Base-by-base conservation (phyloP, 352 stramenopile species). In the Phytophthora ramorum region DNA sequence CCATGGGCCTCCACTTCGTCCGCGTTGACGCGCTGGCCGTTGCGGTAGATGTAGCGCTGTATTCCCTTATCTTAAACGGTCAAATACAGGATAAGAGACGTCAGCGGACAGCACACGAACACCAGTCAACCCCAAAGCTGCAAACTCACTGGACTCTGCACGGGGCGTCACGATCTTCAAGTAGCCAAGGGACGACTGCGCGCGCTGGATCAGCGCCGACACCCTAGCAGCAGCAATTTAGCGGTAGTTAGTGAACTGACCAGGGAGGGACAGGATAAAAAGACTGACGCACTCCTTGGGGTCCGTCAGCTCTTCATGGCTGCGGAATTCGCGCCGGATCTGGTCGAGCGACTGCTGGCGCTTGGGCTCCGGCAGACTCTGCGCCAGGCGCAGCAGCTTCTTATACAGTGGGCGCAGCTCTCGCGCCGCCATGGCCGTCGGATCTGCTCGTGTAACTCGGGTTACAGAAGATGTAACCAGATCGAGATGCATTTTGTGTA, bases 151-250 rank as follows among this genome's bases (percentile, higher is more conserved):
- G 3, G 83, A 71, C 7, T 76, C 69, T n/a, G 64, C 61, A 43
- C 85, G 86, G 9, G 86, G 88, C 24, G 88, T 93, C 19, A 96
- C 82, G 67, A 96, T 95, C 79, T 94, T 96, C 46, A 96, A 48
- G 69, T 90, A 96, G 12, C 84, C 75, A 48, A 96, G 83, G 17
- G 87, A 91, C 41, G 88, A 90, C 69, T 96, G 88, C 37, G 88
- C 88, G 55, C 85, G 86, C 64, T 91, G 79, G 40, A 96, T 40
- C 8, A 96, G 71, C 48, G 75, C 64, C 19, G 83, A 79, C 2
- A 96, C 55, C 35, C 87, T 96, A 61, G 38, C n/a, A 22, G 16
- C 13, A 43, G n/a, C 40, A 40, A 40, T 38, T 16, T 20, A 66
- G 13, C 10, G 53, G 6, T 4, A 52, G 37, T 55, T 46, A 61